Base-by-base conservation (phyloP, 2,329 filamentous ascomycete genomes). In the Hypoxylon sp. region DNA sequence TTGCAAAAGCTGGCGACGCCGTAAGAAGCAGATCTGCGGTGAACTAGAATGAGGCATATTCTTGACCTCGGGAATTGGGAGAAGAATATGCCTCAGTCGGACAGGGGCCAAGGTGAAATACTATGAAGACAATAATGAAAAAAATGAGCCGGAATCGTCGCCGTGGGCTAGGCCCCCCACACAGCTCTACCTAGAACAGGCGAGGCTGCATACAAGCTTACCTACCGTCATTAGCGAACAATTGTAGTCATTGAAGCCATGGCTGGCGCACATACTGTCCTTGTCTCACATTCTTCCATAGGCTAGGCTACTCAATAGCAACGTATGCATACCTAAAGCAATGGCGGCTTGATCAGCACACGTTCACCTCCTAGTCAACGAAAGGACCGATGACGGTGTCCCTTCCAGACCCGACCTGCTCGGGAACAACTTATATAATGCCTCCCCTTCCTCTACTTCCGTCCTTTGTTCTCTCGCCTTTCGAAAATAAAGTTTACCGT, bases 121-220 rank as follows among this genome's bases (percentile, higher is more conserved):
- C 31, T 63, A 54, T 52, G 50, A 46, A 63, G 50, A 54, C 3
- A 59, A 58, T 50, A 50, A 54, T n/a, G 58, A 59, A 57, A 63
- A 63, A 63, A 63, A 66, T 68, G 58, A 68, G 68, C 65, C 62
- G 54, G 59, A 52, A 62, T 59, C 19, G 39, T 66, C 47, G 50
- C 59, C 46, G 37, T 47, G 61, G 58, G 37, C 57, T 62, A 57
- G 53, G 52, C 46, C 66, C 68, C 69, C 69, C 69, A 68, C 69
- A 68, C 62, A 50, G 54, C 33, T 55, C 37, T 52, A 39, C 61
- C 46, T 39, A 31, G 51, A 59, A 58, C 29, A 60, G 62, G 39
- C 47, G 66, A 71, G 69, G 69, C 69, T 71, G 64, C 69, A 59
- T 71, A 63, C 61, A 67, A 55, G 51, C 63, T 65, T 71, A 54